Conservation (phyloP, 805 yeast genomes). For the Candida coquimbonensis region DNA sequence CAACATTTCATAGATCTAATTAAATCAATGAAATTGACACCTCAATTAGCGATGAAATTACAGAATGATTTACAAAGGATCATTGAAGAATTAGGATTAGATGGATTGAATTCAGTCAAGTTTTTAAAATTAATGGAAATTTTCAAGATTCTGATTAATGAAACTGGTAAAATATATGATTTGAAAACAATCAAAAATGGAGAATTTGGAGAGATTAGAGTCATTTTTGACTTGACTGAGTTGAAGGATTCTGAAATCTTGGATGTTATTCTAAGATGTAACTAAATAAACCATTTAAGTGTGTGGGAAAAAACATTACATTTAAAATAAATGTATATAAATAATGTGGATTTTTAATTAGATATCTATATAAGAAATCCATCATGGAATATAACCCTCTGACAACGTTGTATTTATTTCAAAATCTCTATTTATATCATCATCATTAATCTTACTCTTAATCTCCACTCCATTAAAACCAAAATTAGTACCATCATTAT, state of each 20-base stretch:
- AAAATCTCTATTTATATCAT: background rate
- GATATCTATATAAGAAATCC: too few species aligned
- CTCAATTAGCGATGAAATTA: too few species aligned
- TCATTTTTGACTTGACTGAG: conserved; percentile 12
- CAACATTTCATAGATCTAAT: too few species aligned
- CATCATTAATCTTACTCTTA: background rate
- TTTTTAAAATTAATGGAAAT: conserved; percentile 15
- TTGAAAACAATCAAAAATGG: conserved; percentile 19
- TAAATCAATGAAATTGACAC: too few species aligned
- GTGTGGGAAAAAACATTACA: too few species aligned
- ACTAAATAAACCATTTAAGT: too few species aligned
- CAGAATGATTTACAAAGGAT: too few species aligned
- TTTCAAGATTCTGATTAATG: conserved; percentile 22
- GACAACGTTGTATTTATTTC: conserved; percentile 1
- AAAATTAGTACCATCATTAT: background rate
- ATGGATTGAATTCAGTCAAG: too few species aligned
- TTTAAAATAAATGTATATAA: too few species aligned
- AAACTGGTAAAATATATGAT: background rate
- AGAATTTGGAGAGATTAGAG: conserved; percentile 22
- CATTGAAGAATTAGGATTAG: too few species aligned
- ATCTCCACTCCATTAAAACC: too few species aligned
- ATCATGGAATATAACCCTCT: conserved; percentile 8
- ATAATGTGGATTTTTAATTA: background rate
- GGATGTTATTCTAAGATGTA: conserved; percentile 28
- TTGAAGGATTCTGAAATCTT: conserved; percentile 28